These are phyloP conservation scores for Hypomontagnella submonticulosa DNA, from an alignment of 495 filamentous ascomycete genomes.

Conservation along the genomic window DNA sequence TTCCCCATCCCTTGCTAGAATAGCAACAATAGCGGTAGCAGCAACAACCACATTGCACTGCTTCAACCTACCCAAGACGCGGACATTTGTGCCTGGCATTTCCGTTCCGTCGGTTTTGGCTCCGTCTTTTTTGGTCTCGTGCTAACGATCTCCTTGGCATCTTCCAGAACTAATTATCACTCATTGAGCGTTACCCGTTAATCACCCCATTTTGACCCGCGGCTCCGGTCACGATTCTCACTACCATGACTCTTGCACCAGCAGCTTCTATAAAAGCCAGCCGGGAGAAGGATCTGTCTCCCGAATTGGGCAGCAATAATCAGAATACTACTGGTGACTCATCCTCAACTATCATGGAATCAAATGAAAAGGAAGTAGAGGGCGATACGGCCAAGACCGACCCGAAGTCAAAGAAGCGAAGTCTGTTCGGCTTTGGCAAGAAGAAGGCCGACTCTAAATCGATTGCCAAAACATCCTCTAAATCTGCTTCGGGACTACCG, in stretches of 20 bases:
- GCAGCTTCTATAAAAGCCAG: conserved; percentile 39
- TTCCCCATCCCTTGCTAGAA: conserved; percentile 2
- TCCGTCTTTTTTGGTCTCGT: conserved; percentile 41
- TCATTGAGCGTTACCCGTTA: conserved; percentile 38
- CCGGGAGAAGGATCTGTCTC: conserved; percentile 29
- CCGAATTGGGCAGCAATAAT: conserved; percentile 29
- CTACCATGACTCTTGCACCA: conserved; percentile 45
- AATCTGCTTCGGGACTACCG: conserved; percentile 41
- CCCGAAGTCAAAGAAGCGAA: conserved; percentile 60
- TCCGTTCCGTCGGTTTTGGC: conserved; percentile 16
- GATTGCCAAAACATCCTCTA: conserved; percentile 48
- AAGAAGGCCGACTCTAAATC: conserved; percentile 67
- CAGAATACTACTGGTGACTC: conserved; percentile 49
- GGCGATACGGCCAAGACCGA: conserved; percentile 42
- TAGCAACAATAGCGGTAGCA: conserved; percentile 9
- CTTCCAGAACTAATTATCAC: conserved; percentile 40
- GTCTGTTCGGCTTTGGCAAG: conserved; percentile 73
- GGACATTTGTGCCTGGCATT: conserved; percentile 9
- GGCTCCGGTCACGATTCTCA: conserved; percentile 10
- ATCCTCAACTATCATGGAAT: conserved; percentile 49
- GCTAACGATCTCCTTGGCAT: conserved; percentile 39
- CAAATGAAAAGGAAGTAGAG: conserved; percentile 48
- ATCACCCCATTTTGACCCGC: conserved; percentile 40
- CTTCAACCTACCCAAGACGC: conserved; percentile 11
- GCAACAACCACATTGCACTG: conserved; percentile 5